These are phyloP conservation scores for Thecaphora frezii DNA, from an alignment of 1,284 basidiomycete genomes.

Conservation along the genomic window DNA sequence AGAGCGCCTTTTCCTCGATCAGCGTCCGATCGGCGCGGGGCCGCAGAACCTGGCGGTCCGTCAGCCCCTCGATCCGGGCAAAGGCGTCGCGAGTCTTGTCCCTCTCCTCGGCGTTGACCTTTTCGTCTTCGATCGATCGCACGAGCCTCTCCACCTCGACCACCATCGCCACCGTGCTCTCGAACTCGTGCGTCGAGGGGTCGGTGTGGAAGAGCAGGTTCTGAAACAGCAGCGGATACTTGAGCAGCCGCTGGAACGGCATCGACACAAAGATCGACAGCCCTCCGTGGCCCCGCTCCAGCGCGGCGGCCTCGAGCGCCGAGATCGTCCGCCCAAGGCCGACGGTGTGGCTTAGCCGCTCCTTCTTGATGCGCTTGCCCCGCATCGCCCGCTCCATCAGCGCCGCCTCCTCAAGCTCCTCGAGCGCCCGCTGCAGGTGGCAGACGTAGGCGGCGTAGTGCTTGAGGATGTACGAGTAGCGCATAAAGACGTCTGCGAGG, in stretches of 20 bases:
- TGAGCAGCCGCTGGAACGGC: slow-evolving; percentile 92
- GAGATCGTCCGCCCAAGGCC: slow-evolving; percentile 52
- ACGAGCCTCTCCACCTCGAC: slow-evolving; percentile 95
- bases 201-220: slow-evolving; percentile 80
- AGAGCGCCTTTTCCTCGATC: slow-evolving; percentile 74
- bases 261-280: slow-evolving; percentile 91
- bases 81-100: slow-evolving; percentile 91
- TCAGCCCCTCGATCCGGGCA: slow-evolving; percentile 88
- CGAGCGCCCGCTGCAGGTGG: slow-evolving; percentile 47
- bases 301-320: slow-evolving; percentile 72
- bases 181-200: slow-evolving; percentile 94
- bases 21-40: slow-evolving; percentile 85
- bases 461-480: slow-evolving; percentile 40
- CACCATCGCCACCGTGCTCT: slow-evolving; percentile 91
- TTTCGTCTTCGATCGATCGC: slow-evolving; percentile 93
- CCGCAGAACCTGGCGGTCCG: slow-evolving; percentile 66
- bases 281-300: slow-evolving; percentile 85
- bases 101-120: slow-evolving; percentile 90
- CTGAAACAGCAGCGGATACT: slow-evolving; percentile 95
- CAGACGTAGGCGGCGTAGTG: slow-evolving; percentile 45
- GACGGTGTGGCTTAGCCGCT: slow-evolving; percentile 47
- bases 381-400: slow-evolving; percentile 51
- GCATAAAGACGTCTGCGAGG: slow-evolving; percentile 47
- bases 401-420: slow-evolving; percentile 47
- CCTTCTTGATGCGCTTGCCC: slow-evolving; percentile 46